Percentiles rank a stretch among this genome's conserved stretches.
Conservation (phyloP, 306 rosid species). For the Amphicarpaea edgeworthii region DNA sequence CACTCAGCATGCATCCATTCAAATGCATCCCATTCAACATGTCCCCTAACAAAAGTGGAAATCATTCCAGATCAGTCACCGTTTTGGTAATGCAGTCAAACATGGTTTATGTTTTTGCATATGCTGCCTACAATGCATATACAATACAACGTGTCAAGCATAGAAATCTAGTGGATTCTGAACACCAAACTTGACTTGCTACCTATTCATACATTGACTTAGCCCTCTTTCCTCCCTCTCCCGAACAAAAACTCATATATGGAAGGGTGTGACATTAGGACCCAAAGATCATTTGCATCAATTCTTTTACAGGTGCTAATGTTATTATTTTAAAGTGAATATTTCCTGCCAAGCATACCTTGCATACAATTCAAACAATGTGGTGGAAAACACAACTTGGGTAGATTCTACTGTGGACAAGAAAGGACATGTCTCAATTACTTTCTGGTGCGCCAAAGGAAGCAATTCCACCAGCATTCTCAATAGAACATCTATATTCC, state of each 20-base stretch:
- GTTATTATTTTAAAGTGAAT: slow-evolving; percentile 33
- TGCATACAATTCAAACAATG: slow-evolving; percentile 82
- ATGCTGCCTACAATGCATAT: slow-evolving; percentile 20
- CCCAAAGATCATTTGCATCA: slow-evolving; percentile 23
- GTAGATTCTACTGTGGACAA: slow-evolving; percentile 62
- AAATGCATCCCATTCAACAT: slow-evolving; percentile 78
- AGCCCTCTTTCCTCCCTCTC: slow-evolving; percentile 1
- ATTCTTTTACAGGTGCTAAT: slow-evolving; percentile 40
- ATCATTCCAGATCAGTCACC: slow-evolving; percentile 43
- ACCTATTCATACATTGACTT: slow-evolving; percentile 20
- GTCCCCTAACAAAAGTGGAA: slow-evolving; percentile 64
- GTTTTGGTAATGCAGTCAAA: neutral
- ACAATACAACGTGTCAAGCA: slow-evolving; percentile 9
- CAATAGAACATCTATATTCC: slow-evolving; percentile 86
- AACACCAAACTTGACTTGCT: slow-evolving; percentile 29
- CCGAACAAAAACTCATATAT: slow-evolving; percentile 1
- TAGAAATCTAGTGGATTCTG: slow-evolving; percentile 1
- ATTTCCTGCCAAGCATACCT: slow-evolving; percentile 56
- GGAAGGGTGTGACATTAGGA: slow-evolving; percentile 30
- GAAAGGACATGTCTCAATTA: slow-evolving; percentile 80
- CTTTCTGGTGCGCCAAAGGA: slow-evolving; percentile 71
- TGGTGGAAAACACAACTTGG: slow-evolving; percentile 60
- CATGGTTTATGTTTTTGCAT: neutral
- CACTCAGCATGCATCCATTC: slow-evolving; percentile 96
- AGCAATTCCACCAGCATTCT: slow-evolving; percentile 76